Conservation (phyloP, 1,139 yeast species). For the Debaryomyces robertsiae region DNA sequence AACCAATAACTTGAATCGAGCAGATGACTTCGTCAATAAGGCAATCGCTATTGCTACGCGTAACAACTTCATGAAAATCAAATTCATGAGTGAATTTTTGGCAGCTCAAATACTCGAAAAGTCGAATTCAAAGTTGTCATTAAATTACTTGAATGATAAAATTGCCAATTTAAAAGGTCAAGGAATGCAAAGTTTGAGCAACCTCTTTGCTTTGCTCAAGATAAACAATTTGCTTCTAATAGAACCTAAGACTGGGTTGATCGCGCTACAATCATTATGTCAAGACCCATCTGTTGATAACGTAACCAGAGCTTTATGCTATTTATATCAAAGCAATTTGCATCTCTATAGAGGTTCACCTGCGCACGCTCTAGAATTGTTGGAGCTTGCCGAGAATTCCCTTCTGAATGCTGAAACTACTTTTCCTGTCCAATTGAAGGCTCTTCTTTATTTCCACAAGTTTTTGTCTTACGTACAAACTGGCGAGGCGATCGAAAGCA, state of each 20-base stretch:
- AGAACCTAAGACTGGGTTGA: slow-evolving; percentile 28
- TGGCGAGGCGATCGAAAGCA: slow-evolving; percentile 24
- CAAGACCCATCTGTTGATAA: slow-evolving; percentile 17
- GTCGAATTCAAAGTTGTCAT: slow-evolving; percentile 25
- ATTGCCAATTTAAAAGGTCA: slow-evolving; percentile 21
- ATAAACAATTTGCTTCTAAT: slow-evolving; percentile 28
- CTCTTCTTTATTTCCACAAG: slow-evolving; percentile 29
- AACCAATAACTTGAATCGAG: slow-evolving; percentile 40
- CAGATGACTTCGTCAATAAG: slow-evolving; percentile 41
- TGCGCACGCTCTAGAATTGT: slow-evolving; percentile 15
- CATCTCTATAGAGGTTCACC: slow-evolving; percentile 36
- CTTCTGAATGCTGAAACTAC: slow-evolving; percentile 9
- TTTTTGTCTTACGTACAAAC: slow-evolving; percentile 27
- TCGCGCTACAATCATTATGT: slow-evolving; percentile 26
- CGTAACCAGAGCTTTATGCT: slow-evolving; percentile 22
- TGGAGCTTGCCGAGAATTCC: slow-evolving; percentile 19
- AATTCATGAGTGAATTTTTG: slow-evolving; percentile 35
- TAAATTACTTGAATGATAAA: slow-evolving; percentile 31
- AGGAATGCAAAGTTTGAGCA: slow-evolving; percentile 19
- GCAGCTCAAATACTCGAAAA: slow-evolving; percentile 35
- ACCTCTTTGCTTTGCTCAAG: slow-evolving; percentile 32
- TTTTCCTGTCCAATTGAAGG: slow-evolving; percentile 32
- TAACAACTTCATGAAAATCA: slow-evolving; percentile 22
- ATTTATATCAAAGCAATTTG: slow-evolving; percentile 25
- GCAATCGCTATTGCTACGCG: slow-evolving; percentile 41